A percentile compares a stretch with the other conserved stretches of the same genome.
Evolutionary conservation across 139 green algal species (phyloP).

Genomic region (Chlorella sp.): DNA sequence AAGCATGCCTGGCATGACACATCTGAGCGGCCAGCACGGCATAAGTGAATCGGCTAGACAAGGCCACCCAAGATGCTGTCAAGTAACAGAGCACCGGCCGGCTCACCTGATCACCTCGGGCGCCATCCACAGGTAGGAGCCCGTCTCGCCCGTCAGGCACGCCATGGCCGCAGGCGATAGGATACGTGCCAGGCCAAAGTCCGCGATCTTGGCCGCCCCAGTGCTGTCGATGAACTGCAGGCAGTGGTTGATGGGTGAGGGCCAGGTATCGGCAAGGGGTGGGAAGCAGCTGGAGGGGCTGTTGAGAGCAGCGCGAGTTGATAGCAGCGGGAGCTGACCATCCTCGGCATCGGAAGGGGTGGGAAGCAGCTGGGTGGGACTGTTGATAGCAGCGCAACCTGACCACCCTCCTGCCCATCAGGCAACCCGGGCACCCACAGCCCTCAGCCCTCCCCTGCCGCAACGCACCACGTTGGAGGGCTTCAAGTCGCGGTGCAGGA

Average conservation of each 20-base stretch:
- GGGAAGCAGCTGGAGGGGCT: neutral
- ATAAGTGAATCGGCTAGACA: neutral
- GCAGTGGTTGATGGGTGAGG: neutral
- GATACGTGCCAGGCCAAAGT: conserved; percentile 81
- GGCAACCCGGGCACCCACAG: too few relatives aligned
- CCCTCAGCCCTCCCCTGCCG: too few relatives aligned
- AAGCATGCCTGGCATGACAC: too few relatives aligned
- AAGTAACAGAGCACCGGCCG: neutral
- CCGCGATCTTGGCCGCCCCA: conserved; percentile 45
- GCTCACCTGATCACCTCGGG: conserved; percentile 79
- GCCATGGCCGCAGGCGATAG: conserved; percentile 40
- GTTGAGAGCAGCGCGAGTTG: neutral
- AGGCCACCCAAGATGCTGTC: neutral
- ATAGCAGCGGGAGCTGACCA: neutral
- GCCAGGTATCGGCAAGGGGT: neutral
- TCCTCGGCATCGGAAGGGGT: too few relatives aligned
- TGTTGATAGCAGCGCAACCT: too few relatives aligned
- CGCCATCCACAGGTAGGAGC: conserved; percentile 91
- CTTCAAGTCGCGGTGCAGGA: conserved; percentile 91
- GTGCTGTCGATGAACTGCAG: conserved; percentile 27
- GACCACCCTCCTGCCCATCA: too few relatives aligned
- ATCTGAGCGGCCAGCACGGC: too few relatives aligned
- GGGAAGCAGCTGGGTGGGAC: too few relatives aligned
- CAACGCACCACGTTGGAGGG: conserved; percentile 69
- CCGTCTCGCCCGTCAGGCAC: conserved; percentile 83